Conservation (phyloP, 306 rosid species). For the Quercus aquifolioides region DNA sequence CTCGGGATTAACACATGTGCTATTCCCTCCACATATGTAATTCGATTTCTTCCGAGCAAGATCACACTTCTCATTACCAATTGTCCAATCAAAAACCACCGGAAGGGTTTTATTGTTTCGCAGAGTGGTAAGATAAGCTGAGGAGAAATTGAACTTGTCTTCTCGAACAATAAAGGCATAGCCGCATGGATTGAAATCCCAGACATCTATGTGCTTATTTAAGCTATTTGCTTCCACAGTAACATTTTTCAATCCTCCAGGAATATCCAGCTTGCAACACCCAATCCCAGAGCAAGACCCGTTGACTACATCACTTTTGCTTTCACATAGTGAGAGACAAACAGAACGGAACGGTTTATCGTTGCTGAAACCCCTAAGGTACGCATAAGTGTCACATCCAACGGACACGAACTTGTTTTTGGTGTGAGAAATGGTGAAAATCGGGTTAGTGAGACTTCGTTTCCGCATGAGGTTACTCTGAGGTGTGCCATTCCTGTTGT, state of each 20-base stretch:
- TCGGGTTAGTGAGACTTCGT: accelerated
- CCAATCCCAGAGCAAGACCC: slow-evolving; percentile 5
- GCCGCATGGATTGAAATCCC: slow-evolving; percentile 19
- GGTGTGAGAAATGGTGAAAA: slow-evolving; percentile 9
- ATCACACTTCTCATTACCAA: background rate
- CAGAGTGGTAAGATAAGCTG: background rate
- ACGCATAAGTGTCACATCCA: slow-evolving; percentile 26
- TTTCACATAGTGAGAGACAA: background rate
- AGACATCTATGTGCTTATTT: background rate
- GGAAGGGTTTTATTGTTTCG: background rate
- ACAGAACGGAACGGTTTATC: background rate
- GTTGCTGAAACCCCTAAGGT: background rate
- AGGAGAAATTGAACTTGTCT: background rate
- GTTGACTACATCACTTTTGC: background rate
- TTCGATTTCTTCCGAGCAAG: background rate
- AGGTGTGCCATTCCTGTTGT: accelerated
- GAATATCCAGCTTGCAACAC: slow-evolving; percentile 13
- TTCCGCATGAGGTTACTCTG: accelerated
- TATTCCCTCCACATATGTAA: too few species aligned
- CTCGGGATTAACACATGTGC: background rate
- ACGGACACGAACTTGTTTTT: slow-evolving; percentile 26
- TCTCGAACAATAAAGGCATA: slow-evolving; percentile 9
- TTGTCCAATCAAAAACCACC: slow-evolving; percentile 7
- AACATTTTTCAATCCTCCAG: background rate
- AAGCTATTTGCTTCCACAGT: background rate